Evolutionary conservation across 2,329 filamentous ascomycete genomes (phyloP).

Genomic region (Scedosporium dehoogii): DNA sequence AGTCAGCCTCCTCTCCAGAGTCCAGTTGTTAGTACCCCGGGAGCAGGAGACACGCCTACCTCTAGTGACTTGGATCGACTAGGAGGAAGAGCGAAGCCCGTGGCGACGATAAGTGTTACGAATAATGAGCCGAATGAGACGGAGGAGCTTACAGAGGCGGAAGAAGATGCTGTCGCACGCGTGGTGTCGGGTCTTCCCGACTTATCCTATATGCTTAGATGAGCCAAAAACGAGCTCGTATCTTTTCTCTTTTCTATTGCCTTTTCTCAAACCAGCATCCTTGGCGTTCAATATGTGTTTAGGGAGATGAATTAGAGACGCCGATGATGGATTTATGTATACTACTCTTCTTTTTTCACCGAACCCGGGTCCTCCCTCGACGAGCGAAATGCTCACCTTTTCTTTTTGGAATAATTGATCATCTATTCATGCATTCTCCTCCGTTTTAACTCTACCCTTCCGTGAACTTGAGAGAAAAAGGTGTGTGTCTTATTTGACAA

Average conservation of each 20-base stretch:
- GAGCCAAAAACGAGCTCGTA: neutral
- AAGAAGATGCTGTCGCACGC: neutral
- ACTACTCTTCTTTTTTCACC: too few relatives aligned
- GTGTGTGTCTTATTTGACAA: slow-evolving; percentile 28
- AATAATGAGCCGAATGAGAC: neutral
- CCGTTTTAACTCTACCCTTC: neutral
- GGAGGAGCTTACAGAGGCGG: neutral
- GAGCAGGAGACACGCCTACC: neutral
- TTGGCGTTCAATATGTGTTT: neutral
- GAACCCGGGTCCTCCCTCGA: too few relatives aligned
- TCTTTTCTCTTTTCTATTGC: neutral
- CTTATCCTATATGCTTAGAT: slow-evolving; percentile 6
- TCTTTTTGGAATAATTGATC: too few relatives aligned
- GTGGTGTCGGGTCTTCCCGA: slow-evolving; percentile 1
- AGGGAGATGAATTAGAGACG: neutral
- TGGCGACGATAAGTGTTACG: neutral
- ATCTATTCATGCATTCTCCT: too few relatives aligned
- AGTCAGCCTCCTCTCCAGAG: neutral
- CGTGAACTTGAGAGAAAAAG: neutral
- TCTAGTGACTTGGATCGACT: neutral
- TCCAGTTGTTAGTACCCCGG: neutral
- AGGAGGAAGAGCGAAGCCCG: neutral
- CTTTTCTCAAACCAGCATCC: neutral
- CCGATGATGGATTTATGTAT: too few relatives aligned
- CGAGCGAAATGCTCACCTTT: too few relatives aligned